phyloP scores from a whole-genome alignment of 768 basidiomycete genomes.

The Russula brevipes region DNA sequence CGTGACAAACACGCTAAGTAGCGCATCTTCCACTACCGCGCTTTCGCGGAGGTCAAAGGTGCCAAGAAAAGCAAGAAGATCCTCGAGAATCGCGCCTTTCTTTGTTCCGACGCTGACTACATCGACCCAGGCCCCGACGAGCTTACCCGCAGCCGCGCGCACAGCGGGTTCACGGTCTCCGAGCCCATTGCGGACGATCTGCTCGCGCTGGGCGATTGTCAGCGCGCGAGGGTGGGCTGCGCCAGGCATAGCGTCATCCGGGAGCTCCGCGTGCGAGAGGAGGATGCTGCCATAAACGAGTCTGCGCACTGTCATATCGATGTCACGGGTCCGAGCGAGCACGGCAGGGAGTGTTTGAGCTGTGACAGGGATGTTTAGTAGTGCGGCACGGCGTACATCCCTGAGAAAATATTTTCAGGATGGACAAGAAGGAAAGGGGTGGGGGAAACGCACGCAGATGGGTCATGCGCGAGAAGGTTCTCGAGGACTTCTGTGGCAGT shows the following conservation, averaged over 20 bases:
- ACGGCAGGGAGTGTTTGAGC: slow-evolving; percentile 55
- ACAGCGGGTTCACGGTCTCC: slow-evolving; percentile 80
- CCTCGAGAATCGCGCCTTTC: slow-evolving; percentile 36
- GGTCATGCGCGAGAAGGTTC: slow-evolving; percentile 64
- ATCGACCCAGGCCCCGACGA: slow-evolving; percentile 76
- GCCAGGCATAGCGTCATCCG: slow-evolving; percentile 29
- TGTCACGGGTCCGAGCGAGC: slow-evolving; percentile 73
- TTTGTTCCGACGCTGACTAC: slow-evolving; percentile 39
- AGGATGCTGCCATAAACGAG: slow-evolving; percentile 63
- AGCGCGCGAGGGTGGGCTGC: slow-evolving; percentile 64
- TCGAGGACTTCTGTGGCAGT: slow-evolving; percentile 57
- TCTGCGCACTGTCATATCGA: slow-evolving; percentile 68
- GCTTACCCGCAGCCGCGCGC: slow-evolving; percentile 60
- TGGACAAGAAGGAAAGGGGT: background rate
- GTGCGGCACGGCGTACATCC: slow-evolving; percentile 78
- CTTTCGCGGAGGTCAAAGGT: slow-evolving; percentile 58
- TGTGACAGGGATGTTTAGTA: slow-evolving; percentile 64
- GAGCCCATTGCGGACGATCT: slow-evolving; percentile 74
- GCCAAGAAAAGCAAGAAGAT: slow-evolving; percentile 44
- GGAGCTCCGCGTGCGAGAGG: slow-evolving; percentile 33
- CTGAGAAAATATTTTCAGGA: slow-evolving; percentile 35
- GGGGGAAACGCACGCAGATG: slow-evolving; percentile 56
- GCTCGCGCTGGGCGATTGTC: slow-evolving; percentile 66
- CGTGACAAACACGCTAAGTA: slow-evolving; percentile 65
- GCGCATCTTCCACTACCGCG: slow-evolving; percentile 65